Conservation (phyloP, 2,329 filamentous ascomycete species). For the Penicillium sp. region DNA sequence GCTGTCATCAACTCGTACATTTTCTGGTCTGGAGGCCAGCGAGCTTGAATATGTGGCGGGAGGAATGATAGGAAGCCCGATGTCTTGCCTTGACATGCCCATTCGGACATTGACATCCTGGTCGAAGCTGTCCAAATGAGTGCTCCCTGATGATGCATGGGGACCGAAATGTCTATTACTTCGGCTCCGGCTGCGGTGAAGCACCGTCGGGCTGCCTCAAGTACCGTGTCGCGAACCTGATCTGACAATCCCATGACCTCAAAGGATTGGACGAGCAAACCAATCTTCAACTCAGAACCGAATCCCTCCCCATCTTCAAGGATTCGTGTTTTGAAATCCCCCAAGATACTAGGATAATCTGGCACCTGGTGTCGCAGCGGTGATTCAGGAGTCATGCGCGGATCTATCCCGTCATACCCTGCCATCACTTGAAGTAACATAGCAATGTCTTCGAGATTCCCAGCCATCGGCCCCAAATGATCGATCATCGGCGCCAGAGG, state of each 20-base stretch:
- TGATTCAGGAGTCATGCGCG: slow-evolving; percentile 41
- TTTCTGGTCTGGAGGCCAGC: slow-evolving; percentile 40
- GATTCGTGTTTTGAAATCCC: background rate
- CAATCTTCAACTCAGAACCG: slow-evolving; percentile 46
- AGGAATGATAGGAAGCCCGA: slow-evolving; percentile 34
- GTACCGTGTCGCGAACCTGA: slow-evolving; percentile 40
- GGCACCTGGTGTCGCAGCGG: slow-evolving; percentile 35
- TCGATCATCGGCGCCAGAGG: slow-evolving; percentile 45
- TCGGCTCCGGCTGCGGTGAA: slow-evolving; percentile 46
- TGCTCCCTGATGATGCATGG: slow-evolving; percentile 47
- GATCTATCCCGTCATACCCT: slow-evolving; percentile 53
- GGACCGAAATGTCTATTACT: slow-evolving; percentile 49
- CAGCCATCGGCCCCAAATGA: slow-evolving; percentile 49
- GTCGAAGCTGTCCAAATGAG: slow-evolving; percentile 50
- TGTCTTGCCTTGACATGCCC: slow-evolving; percentile 30
- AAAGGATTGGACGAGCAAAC: slow-evolving; percentile 49
- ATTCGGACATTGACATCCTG: slow-evolving; percentile 33
- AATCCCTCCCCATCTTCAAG: slow-evolving; percentile 21
- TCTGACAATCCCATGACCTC: slow-evolving; percentile 38
- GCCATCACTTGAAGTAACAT: slow-evolving; percentile 47
- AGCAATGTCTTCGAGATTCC: slow-evolving; percentile 45
- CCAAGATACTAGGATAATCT: slow-evolving; percentile 33
- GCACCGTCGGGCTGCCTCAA: slow-evolving; percentile 35
- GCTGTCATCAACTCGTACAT: slow-evolving; percentile 48
- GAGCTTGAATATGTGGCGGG: slow-evolving; percentile 30